Evolutionary conservation across 139 green algal genomes (phyloP).

Genomic region (Chlorella ohadii): DNA sequence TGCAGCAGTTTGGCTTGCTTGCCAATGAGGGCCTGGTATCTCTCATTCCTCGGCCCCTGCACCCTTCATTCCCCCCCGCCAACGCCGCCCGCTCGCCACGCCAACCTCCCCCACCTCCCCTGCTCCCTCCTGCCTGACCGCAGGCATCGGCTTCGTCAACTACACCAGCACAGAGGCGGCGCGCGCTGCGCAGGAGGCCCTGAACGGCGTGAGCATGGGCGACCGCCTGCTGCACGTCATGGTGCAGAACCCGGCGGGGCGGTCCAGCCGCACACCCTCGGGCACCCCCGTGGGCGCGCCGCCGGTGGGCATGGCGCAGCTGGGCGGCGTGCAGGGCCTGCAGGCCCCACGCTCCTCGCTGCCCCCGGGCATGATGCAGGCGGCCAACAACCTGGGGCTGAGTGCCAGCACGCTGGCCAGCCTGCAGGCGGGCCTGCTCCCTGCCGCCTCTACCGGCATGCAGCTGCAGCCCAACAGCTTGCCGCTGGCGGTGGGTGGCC

Average conservation of each 20-base stretch:
- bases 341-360: neutral
- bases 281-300: neutral
- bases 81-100: too few relatives aligned
- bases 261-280: neutral
- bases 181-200: conserved; percentile 45
- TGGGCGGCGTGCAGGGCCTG: neutral
- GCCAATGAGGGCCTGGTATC: too few relatives aligned
- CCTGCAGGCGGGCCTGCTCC: conserved; percentile 13
- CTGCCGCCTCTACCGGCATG: neutral
- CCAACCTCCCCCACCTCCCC: too few relatives aligned
- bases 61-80: too few relatives aligned
- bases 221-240: conserved; percentile 58
- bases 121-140: neutral
- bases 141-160: conserved; percentile 76
- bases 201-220: conserved; percentile 58
- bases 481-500: neutral
- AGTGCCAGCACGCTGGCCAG: conserved; percentile 7
- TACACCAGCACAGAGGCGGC: conserved; percentile 54
- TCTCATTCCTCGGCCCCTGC: too few relatives aligned
- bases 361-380: neutral
- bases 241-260: conserved; percentile 46
- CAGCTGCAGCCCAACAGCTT: neutral
- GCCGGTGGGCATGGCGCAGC: neutral
- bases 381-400: conserved; percentile 5
- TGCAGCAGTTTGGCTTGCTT: too few relatives aligned